phyloP scores from a whole-genome alignment of 2,329 filamentous ascomycete genomes.

The Colletotrichum shisoi region DNA sequence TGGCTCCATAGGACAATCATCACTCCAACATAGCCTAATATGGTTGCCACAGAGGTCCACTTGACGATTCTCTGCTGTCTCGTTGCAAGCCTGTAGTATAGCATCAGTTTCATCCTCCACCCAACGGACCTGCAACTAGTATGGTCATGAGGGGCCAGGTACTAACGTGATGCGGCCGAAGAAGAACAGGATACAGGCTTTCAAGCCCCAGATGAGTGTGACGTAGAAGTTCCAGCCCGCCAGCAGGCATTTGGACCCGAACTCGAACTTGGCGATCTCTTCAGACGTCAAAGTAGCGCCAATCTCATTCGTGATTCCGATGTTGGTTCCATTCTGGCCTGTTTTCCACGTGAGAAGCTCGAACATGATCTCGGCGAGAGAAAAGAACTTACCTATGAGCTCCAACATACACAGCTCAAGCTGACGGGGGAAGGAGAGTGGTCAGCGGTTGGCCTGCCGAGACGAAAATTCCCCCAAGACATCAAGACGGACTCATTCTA shows the following conservation, averaged over 20 bases:
- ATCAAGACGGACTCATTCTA: neutral
- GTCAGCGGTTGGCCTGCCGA: too few species aligned
- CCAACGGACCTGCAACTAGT: neutral
- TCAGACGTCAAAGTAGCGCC: constrained; percentile 45
- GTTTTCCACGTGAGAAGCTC: neutral
- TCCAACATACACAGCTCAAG: constrained; percentile 27
- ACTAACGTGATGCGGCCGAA: constrained; percentile 54
- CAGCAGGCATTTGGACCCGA: constrained; percentile 49
- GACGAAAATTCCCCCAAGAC: neutral
- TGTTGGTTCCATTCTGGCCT: constrained; percentile 53
- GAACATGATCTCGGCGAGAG: neutral
- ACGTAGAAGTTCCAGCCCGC: constrained; percentile 54
- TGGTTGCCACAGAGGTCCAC: constrained; percentile 46
- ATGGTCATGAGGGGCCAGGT: too few species aligned
- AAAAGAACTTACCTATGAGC: constrained; percentile 14
- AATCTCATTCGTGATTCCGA: constrained; percentile 48
- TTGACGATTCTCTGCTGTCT: constrained; percentile 51
- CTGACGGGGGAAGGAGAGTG: neutral
- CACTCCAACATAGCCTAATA: constrained; percentile 47
- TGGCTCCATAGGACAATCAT: constrained; percentile 49
- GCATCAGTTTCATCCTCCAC: neutral
- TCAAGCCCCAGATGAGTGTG: constrained; percentile 54
- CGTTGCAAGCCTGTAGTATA: constrained; percentile 46
- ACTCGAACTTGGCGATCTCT: constrained; percentile 44
- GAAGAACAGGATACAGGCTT: constrained; percentile 55